Percentiles rank a stretch among this genome's conserved stretches.
Evolutionary conservation across 495 filamentous ascomycete genomes (phyloP).

Genomic region (Staphylotrichum tortipilum): DNA sequence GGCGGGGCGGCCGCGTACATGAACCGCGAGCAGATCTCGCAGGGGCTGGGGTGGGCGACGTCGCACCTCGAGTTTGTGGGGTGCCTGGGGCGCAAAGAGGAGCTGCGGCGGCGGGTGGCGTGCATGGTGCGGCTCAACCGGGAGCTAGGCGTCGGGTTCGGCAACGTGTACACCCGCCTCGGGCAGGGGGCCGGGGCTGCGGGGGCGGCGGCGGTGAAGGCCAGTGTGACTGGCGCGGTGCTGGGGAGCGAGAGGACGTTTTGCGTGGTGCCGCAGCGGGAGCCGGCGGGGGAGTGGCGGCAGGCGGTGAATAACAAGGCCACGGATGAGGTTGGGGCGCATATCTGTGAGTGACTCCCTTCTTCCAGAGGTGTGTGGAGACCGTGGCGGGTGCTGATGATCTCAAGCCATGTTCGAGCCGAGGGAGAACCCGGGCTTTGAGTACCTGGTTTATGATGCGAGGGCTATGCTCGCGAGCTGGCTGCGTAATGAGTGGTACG

Average conservation of each 20-base stretch:
- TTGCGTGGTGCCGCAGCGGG: conserved; percentile 60
- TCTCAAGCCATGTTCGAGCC: conserved; percentile 66
- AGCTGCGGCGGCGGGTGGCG: conserved; percentile 59
- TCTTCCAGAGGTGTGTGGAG: not conserved
- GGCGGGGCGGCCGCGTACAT: conserved; percentile 83
- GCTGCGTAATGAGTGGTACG: conserved; percentile 48
- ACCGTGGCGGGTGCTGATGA: not conserved
- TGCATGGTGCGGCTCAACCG: conserved; percentile 48
- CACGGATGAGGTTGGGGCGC: conserved; percentile 69
- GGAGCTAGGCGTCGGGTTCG: conserved; percentile 56
- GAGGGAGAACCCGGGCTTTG: conserved; percentile 72
- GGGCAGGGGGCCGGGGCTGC: conserved; percentile 63
- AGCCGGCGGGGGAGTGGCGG: conserved; percentile 47
- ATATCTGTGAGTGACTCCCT: conserved; percentile 49
- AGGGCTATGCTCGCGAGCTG: conserved; percentile 54
- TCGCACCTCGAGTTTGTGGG: conserved; percentile 95
- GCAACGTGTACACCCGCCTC: conserved; percentile 75
- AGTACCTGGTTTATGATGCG: conserved; percentile 55
- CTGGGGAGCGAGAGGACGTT: conserved; percentile 65
- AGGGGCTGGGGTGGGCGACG: conserved; percentile 69
- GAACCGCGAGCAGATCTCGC: conserved; percentile 65
- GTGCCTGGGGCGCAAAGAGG: conserved; percentile 68
- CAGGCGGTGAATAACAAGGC: conserved; percentile 69
- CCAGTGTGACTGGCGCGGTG: conserved; percentile 42
- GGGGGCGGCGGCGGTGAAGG: conserved; percentile 26